Evolutionary conservation across 306 rosid genomes (phyloP), one percentile per base, ranked within the genome.

Genomic region (Prunus fruticosa): DNA sequence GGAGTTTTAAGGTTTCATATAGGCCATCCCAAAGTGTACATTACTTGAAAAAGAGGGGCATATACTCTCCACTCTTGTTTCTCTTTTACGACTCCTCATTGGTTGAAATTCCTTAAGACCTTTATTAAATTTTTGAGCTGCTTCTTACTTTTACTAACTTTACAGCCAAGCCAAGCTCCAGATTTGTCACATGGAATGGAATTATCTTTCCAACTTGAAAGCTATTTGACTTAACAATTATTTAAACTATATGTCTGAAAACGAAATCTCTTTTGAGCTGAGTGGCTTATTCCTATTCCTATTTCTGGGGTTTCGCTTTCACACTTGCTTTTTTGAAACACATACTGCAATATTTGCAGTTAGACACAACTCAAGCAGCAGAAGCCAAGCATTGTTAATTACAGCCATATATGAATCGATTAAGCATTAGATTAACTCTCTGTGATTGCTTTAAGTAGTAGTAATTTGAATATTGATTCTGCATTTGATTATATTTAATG

Each of bases 1-100:
- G 97, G 88, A 77, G 77, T 41, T 82, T 76, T 82, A 88, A 88
- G 88, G 90, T 80, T 80, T 47, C 12, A 34, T 77, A 56, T 76
- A 61, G 67, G 76, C 64, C 77, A 67, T 80, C 22, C 69, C 41
- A 6, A 34, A 34, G 41, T 34, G 41, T 5, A 34, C 8, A 49
- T 65, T 30, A 32, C 76, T 66, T 22, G 38, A 53, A n/a, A 78
- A 54, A 14, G 30, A 81, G 50, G 54, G 68, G 78, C 83, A 82
- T 70, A 84, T 6, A 34, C 41, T 34, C 34, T 45, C 32, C 47
- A 16, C 20, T 47, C 67, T 57, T 72, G 61, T 76, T 73, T 63
- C 50, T 46, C 11, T 77, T 80, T 66, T 8, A 11, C 73, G 30
- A 78, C 34, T 38, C 53, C n/a, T 50, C 32, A 74, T 69, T 78